phyloP scores from a whole-genome alignment of 2,329 filamentous ascomycete genomes.

The Fusarium albidum region DNA sequence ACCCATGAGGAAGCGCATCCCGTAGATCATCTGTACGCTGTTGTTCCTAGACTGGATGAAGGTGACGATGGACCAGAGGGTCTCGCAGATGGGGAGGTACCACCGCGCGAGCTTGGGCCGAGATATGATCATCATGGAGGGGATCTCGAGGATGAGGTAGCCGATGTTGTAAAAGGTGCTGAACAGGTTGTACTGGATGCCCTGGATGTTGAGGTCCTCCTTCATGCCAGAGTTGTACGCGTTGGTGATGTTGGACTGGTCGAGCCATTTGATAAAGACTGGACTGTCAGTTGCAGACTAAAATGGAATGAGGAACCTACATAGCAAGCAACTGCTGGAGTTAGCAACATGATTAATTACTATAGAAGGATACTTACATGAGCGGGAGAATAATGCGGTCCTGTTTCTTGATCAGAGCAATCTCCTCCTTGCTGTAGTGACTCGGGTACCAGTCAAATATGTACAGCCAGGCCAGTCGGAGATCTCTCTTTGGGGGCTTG shows the following conservation, averaged over 20 bases:
- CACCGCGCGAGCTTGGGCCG: constrained; percentile 22
- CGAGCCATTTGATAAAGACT: constrained; percentile 46
- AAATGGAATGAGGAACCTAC: constrained; percentile 8
- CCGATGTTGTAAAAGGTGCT: constrained; percentile 42
- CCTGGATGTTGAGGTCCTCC: constrained; percentile 44
- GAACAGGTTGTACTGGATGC: constrained; percentile 43
- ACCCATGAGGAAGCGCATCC: constrained; percentile 29
- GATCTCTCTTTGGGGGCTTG: constrained; percentile 19
- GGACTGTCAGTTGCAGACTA: too few species aligned
- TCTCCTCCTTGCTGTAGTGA: constrained; percentile 43
- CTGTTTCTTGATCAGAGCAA: constrained; percentile 37
- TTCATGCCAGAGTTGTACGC: constrained; percentile 52
- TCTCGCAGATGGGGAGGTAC: constrained; percentile 20
- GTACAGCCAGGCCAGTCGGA: constrained; percentile 34
- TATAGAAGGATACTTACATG: constrained; percentile 29
- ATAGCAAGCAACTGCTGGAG: constrained; percentile 17
- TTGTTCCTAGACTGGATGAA: constrained; percentile 11
- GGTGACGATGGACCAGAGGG: constrained; percentile 24
- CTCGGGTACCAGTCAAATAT: constrained; percentile 43
- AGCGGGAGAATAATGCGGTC: constrained; percentile 43
- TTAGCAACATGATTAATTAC: too few species aligned
- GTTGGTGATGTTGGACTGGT: constrained; percentile 44
- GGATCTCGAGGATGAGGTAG: constrained; percentile 38
- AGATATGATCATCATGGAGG: constrained; percentile 38
- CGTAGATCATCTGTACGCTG: constrained; percentile 22